These are phyloP conservation scores for Narthecium ossifragum DNA, from an alignment of 106 monocot genomes.

Conservation along the genomic window DNA sequence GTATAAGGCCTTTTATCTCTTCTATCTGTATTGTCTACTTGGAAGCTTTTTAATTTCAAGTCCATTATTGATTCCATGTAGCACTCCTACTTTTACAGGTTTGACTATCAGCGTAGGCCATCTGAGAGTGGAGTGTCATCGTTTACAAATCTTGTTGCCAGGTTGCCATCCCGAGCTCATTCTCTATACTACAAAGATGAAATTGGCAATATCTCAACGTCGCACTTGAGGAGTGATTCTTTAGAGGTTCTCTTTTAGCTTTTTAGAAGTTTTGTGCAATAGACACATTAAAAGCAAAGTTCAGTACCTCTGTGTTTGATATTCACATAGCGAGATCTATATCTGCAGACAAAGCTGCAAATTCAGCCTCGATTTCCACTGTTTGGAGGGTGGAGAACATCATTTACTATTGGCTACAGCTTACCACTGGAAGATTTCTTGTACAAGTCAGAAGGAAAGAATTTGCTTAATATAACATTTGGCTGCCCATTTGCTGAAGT, in stretches of 20 bases:
- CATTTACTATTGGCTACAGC: conserved; percentile 89
- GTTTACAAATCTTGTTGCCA: conserved; percentile 65
- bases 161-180: conserved; percentile 86
- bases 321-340: too few relatives aligned
- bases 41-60: too few relatives aligned
- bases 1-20: too few relatives aligned
- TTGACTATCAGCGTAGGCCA: conserved; percentile 81
- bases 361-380: conserved; percentile 95
- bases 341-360: conserved; percentile 72
- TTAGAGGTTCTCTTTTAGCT: too few relatives aligned
- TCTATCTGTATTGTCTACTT: too few relatives aligned
- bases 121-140: conserved; percentile 53
- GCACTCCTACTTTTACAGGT: conserved; percentile 36
- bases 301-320: too few relatives aligned
- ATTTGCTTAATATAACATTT: conserved; percentile 84
- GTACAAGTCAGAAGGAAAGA: conserved; percentile 60
- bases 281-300: too few relatives aligned
- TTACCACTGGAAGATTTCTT: conserved; percentile 84
- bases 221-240: conserved; percentile 78
- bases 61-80: too few relatives aligned
- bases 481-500: conserved; percentile 74
- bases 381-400: conserved; percentile 96
- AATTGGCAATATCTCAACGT: conserved; percentile 97
- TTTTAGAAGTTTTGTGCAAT: too few relatives aligned
- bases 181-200: conserved; percentile 99